phyloP scores from a whole-genome alignment of 2,329 filamentous ascomycete genomes.

The Xylaria sp. region DNA sequence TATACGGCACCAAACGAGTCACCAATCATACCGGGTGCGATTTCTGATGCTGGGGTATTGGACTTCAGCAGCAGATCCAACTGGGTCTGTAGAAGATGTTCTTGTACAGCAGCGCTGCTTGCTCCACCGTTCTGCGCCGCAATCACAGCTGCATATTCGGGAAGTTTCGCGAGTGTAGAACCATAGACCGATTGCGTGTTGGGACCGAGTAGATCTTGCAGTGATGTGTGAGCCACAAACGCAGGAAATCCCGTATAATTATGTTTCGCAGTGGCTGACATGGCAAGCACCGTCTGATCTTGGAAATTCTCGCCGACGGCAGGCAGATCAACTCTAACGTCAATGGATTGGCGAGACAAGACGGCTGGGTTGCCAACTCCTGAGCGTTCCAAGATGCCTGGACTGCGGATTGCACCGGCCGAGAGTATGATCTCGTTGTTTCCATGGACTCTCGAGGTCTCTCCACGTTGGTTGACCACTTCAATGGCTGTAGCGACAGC shows the following conservation, averaged over 20 bases:
- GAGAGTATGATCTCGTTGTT: conserved; percentile 29
- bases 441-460: conserved; percentile 20
- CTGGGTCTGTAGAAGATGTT: conserved; percentile 24
- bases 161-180: conserved; percentile 26
- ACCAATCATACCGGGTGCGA: conserved; percentile 18
- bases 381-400: conserved; percentile 25
- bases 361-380: conserved; percentile 28
- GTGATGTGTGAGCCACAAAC: conserved; percentile 23
- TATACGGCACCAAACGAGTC: conserved; percentile 20
- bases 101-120: conserved; percentile 25
- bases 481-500: conserved; percentile 26
- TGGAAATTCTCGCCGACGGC: conserved; percentile 29
- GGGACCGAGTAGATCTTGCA: conserved; percentile 24
- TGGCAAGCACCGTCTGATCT: conserved; percentile 19
- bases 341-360: conserved; percentile 25
- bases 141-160: conserved; percentile 26
- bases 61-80: conserved; percentile 25
- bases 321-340: conserved; percentile 24
- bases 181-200: conserved; percentile 23
- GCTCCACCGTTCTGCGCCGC: conserved; percentile 29
- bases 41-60: conserved; percentile 27
- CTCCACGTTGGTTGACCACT: conserved; percentile 24
- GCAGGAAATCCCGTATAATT: conserved; percentile 27
- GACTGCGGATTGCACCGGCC: conserved; percentile 26
- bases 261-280: conserved; percentile 24